phyloP scores from a whole-genome alignment of 352 stramenopile genomes.

The Phytophthora agathidicida region DNA sequence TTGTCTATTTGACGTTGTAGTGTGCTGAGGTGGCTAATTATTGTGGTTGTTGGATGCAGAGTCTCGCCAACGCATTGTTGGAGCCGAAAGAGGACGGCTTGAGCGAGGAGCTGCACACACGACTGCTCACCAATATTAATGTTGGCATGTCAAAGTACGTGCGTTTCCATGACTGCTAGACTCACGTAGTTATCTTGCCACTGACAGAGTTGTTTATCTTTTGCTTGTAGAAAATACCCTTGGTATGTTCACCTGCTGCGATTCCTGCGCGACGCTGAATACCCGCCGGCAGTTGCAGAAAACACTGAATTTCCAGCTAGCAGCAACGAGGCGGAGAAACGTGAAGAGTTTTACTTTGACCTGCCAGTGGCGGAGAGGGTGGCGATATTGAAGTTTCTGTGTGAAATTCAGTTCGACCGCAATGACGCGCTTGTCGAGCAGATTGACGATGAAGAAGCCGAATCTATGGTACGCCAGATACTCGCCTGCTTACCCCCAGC shows the following conservation, averaged over 20 bases:
- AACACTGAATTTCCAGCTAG: constrained; percentile 13
- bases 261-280: constrained; percentile 49
- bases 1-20: neutral
- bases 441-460: constrained; percentile 58
- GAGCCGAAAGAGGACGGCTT: constrained; percentile 38
- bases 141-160: constrained; percentile 54
- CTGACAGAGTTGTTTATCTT: constrained; percentile 2
- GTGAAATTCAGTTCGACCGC: constrained; percentile 69
- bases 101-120: constrained; percentile 51
- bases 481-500: neutral
- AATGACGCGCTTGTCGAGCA: constrained; percentile 63
- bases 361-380: constrained; percentile 48
- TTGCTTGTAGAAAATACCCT: constrained; percentile 39
- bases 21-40: neutral
- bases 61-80: constrained; percentile 44
- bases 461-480: constrained; percentile 40
- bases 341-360: constrained; percentile 54
- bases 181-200: no score
- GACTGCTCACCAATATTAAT: constrained; percentile 56
- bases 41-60: constrained; percentile 17
- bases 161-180: no score
- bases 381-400: constrained; percentile 63
- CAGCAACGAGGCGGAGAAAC: constrained; percentile 26
- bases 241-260: constrained; percentile 55
- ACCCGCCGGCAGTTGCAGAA: constrained; percentile 24